Base-by-base conservation (phyloP, 2,329 filamentous ascomycete genomes). In the Cladosporium sp. region DNA sequence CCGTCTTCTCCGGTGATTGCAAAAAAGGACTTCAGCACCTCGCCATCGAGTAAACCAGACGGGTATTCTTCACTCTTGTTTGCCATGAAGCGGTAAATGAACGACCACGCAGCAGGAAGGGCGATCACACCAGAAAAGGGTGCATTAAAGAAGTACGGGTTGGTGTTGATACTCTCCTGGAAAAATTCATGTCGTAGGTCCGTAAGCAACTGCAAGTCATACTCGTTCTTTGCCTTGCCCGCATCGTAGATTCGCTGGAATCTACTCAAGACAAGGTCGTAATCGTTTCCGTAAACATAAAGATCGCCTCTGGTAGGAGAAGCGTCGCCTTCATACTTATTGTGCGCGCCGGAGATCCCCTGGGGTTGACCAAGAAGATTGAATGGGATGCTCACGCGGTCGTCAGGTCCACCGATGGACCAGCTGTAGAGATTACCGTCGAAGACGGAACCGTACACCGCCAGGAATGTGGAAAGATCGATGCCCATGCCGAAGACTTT, bases 321-420 rank as follows among this genome's bases (percentile, higher is more conserved):
- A 12, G 67, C 73, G 64, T 78, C 77, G 16, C 65, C 66, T 70
- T 78, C 77, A 66, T 77, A 78, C 65, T 77, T 74, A 69, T 76
- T 77, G 70, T 78, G 75, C 11, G 67, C 69, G 33, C 70, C 71
- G 37, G 68, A 69, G 21, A 74, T 65, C 50, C 70, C 71, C 44
- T 72, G 69, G 6, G 71, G 72, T 7, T 71, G 68, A 29, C 70
- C 69, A 31, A 74, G 68, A 11, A 73, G 62, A 52, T 62, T 62
- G 6, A 33, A 40, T 12, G 67, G 66, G 14, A 68, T 59, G 18
- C 40, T 37, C 33, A 69, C 64, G 2, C 64, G 49, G 26, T 67
- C 62, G 7, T 67, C 66, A 6, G 72, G 71, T 10, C 75, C 75
- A 46, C 74, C 74, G 53, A 76, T 76, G 5, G 70, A 73, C 74